Evolutionary conservation across 1,284 basidiomycete genomes (phyloP).

Genomic region (Anthracocystis panici-leucophaei): DNA sequence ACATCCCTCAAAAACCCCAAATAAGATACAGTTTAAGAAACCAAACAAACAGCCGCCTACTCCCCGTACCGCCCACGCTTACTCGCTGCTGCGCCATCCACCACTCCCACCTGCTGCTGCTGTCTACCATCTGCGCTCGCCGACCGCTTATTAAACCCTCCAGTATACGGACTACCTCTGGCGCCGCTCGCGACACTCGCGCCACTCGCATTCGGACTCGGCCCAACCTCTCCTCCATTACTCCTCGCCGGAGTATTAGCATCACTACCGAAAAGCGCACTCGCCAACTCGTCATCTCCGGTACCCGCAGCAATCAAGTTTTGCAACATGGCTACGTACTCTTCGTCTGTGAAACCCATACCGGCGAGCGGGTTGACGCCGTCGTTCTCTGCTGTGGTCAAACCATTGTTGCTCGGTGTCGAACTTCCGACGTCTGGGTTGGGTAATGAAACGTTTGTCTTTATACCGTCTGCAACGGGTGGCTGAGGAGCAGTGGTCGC

Average conservation of each 20-base stretch:
- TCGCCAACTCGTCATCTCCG: slow-evolving; percentile 41
- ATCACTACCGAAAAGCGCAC: slow-evolving; percentile 4
- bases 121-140: neutral
- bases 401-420: slow-evolving; percentile 7
- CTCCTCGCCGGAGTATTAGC: neutral
- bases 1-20: no score
- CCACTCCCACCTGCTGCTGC: neutral
- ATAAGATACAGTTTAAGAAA: no score
- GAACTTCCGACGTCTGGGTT: neutral
- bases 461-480: neutral
- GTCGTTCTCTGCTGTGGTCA: slow-evolving; percentile 15
- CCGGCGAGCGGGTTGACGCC: slow-evolving; percentile 59
- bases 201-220: neutral
- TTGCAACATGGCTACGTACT: slow-evolving; percentile 66
- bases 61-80: neutral
- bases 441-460: neutral
- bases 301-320: slow-evolving; percentile 61
- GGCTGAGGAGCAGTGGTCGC: neutral
- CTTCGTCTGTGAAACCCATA: slow-evolving; percentile 65
- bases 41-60: neutral
- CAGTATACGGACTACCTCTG: no score
- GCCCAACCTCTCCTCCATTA: neutral
- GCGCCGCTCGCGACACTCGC: no score
- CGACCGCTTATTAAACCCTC: no score
- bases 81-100: neutral